A percentile compares a stretch with the other conserved stretches of the same genome.
phyloP scores from a whole-genome alignment of 2,329 filamentous ascomycete species.

The Pezicula neosporulosa region DNA sequence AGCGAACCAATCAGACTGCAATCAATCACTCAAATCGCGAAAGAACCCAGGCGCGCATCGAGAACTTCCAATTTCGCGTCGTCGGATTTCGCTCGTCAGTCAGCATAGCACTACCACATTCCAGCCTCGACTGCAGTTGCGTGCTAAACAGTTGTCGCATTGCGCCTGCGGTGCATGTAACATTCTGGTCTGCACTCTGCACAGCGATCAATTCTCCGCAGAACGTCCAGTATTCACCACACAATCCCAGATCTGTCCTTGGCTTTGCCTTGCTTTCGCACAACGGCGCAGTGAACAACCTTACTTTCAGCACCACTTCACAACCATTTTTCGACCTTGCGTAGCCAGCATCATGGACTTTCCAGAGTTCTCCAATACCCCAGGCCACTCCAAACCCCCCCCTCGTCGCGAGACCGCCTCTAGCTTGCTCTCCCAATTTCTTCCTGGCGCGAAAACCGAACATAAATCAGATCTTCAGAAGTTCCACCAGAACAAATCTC shows the following conservation, averaged over 20 bases:
- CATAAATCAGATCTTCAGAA: conserved; percentile 23
- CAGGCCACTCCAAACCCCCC: neutral
- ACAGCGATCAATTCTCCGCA: too few relatives aligned
- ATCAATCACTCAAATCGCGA: too few relatives aligned
- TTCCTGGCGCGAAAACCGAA: conserved; percentile 16
- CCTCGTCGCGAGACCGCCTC: conserved; percentile 15
- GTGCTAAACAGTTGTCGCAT: too few relatives aligned
- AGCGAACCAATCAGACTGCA: neutral
- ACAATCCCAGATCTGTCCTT: neutral
- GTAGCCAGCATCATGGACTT: conserved; percentile 3
- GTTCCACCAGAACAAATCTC: neutral
- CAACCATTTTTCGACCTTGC: neutral
- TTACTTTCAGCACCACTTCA: neutral
- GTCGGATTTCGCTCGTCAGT: too few relatives aligned
- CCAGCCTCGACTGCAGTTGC: too few relatives aligned
- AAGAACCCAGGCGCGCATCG: too few relatives aligned
- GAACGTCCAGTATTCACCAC: too few relatives aligned
- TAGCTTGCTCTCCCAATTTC: conserved; percentile 22
- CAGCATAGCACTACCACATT: too few relatives aligned
- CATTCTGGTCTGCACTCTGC: too few relatives aligned
- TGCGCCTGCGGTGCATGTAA: too few relatives aligned
- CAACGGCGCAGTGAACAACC: neutral
- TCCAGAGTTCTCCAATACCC: neutral
- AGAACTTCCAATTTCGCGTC: too few relatives aligned
- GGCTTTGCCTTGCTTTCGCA: neutral